Evolutionary conservation across 2,329 filamentous ascomycete genomes (phyloP), one percentile per base, ranked within the genome.

Genomic region (Curvularia spicifera): DNA sequence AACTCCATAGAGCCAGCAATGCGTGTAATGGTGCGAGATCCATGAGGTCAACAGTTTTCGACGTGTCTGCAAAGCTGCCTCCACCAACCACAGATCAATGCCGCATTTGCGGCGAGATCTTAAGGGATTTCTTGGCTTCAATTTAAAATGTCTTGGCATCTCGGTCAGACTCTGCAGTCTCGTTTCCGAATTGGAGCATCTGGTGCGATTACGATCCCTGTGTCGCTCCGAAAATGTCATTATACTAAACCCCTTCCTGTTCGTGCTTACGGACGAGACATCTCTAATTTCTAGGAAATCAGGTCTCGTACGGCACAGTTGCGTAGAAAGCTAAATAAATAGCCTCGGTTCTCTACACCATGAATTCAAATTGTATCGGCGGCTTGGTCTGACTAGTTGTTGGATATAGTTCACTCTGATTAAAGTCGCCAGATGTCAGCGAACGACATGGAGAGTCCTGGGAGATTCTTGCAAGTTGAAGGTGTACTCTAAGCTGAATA

Each of bases 91-190:
- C 47, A 48, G 33, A 33, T 52, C 47, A 53, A 43, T 42, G 40
- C 9, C 18, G 13, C 26, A 44, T 49, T 48, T 31, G 45, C 40
- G 33, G 29, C 24, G 42, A 15, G 24, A 26, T 29, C 26, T 42
- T 8, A 26, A 28, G 49, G 44, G 31, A 42, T 46, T 44, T 8
- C 49, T 57, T 39, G 57, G 57, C 57, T 45, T 37, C 24, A 39
- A 22, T 43, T 51, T 39, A 39, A 39, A 18, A 46, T 31, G n/a
- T 22, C 57, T 60, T 60, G 57, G 57, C 57, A 39, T 42, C 43
- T 45, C 48, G 48, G 26, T 24, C 26, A 35, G 22, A 28, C 28
- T 18, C 40, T 15, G 12, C 18, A 1, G 29, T 5, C 29, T 52
- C n/a, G 29, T 20, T 28, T 3, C 22, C 47, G 15, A 18, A 5